These are phyloP conservation scores for Trichoderma erinaceum DNA, from an alignment of 495 filamentous ascomycete genomes.

Conservation along the genomic window DNA sequence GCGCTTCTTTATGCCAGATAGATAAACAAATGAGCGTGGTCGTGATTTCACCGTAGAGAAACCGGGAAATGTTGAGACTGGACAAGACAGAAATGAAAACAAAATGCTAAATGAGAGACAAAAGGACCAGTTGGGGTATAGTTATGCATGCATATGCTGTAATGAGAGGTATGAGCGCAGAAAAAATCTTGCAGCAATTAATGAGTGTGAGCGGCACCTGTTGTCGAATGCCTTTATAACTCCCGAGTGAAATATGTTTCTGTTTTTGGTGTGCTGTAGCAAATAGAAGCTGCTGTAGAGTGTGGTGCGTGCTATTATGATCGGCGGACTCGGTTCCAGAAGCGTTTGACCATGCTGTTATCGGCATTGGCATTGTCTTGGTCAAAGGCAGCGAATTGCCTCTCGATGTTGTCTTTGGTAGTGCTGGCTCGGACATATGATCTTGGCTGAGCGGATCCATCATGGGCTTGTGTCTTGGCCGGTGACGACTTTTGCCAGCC, in stretches of 20 bases:
- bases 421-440: conserved; percentile 18
- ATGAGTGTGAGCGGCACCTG: background rate
- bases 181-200: background rate
- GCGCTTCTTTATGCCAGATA: too few species aligned
- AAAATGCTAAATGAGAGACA: background rate
- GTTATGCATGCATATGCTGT: background rate
- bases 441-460: conserved; percentile 22
- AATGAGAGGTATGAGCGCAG: background rate
- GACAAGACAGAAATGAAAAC: background rate
- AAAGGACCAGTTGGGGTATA: background rate
- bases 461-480: conserved; percentile 17
- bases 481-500: conserved; percentile 46
- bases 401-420: conserved; percentile 29
- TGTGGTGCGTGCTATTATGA: background rate
- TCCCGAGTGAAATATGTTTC: background rate
- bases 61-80: too few species aligned
- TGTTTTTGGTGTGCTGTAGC: too few species aligned
- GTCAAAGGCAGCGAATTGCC: conserved; percentile 30
- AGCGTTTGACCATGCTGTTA: conserved; percentile 27
- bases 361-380: conserved; percentile 24
- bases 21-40: background rate
- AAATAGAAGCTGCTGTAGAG: background rate
- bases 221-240: background rate
- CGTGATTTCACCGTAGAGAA: too few species aligned
- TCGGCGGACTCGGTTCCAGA: conserved; percentile 31